Evolutionary conservation across 1,139 yeast genomes (phyloP).

Genomic region (Nakaseomyces delphensis): DNA sequence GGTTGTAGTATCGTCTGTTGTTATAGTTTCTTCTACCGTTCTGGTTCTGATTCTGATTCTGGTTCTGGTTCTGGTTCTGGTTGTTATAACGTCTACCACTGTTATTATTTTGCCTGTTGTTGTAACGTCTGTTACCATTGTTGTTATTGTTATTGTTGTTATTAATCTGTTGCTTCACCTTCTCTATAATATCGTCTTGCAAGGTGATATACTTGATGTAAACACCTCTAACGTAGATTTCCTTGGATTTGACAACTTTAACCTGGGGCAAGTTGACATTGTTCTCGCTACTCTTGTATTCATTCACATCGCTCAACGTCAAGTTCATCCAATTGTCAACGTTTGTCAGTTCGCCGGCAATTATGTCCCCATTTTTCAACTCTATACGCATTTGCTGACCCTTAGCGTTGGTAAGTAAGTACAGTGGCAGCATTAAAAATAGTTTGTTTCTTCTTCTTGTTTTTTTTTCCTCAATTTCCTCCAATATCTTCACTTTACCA

Average conservation of each 20-base stretch:
- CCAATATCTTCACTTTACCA: too few species aligned
- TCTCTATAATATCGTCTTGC: constrained; percentile 68
- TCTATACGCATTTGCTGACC: constrained; percentile 85
- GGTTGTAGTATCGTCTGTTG: constrained; percentile 13
- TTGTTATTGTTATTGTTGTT: constrained; percentile 32
- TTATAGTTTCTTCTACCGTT: constrained; percentile 14
- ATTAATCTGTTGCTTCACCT: constrained; percentile 51
- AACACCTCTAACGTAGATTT: constrained; percentile 78
- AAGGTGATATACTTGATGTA: constrained; percentile 62
- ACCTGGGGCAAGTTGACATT: constrained; percentile 42
- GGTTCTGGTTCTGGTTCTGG: constrained; percentile 13
- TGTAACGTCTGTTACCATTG: constrained; percentile 23
- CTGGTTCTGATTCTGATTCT: constrained; percentile 11
- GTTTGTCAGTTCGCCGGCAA: constrained; percentile 74
- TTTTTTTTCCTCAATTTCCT: neutral
- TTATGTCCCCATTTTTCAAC: constrained; percentile 83
- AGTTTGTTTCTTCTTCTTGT: neutral
- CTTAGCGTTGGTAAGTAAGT: constrained; percentile 82
- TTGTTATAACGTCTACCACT: constrained; percentile 24
- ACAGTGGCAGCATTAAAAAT: constrained; percentile 78
- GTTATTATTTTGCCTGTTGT: constrained; percentile 18
- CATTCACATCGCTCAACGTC: constrained; percentile 70
- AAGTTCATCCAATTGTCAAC: constrained; percentile 97
- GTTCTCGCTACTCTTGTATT: constrained; percentile 27
- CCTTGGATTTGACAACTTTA: constrained; percentile 59